Percentiles rank a stretch among this genome's conserved stretches.
Evolutionary conservation across 2,329 filamentous ascomycete species (phyloP).

Genomic region (Thielaviopsis musarum): DNA sequence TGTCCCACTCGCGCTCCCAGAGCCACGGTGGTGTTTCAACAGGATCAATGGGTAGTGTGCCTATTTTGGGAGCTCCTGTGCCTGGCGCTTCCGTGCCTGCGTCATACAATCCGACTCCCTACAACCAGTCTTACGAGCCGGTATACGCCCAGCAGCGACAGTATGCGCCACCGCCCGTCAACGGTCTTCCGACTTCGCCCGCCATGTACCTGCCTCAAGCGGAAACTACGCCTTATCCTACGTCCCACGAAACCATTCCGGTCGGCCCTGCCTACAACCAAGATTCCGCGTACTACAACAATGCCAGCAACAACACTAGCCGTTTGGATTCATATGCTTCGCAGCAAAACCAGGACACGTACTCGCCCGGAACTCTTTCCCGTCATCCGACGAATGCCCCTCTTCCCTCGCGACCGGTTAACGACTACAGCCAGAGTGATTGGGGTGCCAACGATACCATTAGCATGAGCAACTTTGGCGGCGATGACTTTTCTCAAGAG

Average conservation of each 20-base stretch:
- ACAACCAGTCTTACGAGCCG: not conserved
- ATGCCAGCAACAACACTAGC: slow-evolving; percentile 24
- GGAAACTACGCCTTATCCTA: slow-evolving; percentile 1
- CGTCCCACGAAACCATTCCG: slow-evolving; percentile 20
- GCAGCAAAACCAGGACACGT: slow-evolving; percentile 24
- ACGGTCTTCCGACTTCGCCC: not conserved
- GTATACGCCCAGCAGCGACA: not conserved
- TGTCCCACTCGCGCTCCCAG: slow-evolving; percentile 1
- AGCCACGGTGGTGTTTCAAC: slow-evolving; percentile 4
- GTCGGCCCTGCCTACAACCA: slow-evolving; percentile 32
- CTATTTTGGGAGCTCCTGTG: slow-evolving; percentile 1
- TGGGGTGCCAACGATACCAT: slow-evolving; percentile 24
- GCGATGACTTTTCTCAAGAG: slow-evolving; percentile 22
- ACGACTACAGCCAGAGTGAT: slow-evolving; percentile 24
- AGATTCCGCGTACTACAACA: slow-evolving; percentile 4
- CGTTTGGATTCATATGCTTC: slow-evolving; percentile 35
- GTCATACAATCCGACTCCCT: slow-evolving; percentile 3
- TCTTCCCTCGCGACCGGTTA: slow-evolving; percentile 36
- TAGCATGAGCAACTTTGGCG: slow-evolving; percentile 12
- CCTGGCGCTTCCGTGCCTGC: not conserved
- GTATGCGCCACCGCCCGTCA: slow-evolving; percentile 7
- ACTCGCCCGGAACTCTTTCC: slow-evolving; percentile 24
- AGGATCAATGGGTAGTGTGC: not conserved
- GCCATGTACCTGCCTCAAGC: not conserved
- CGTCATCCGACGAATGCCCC: slow-evolving; percentile 41